These are phyloP conservation scores for Plasmodium blacklocki DNA, from an alignment of 169 alveolate species.

Conservation along the genomic window DNA sequence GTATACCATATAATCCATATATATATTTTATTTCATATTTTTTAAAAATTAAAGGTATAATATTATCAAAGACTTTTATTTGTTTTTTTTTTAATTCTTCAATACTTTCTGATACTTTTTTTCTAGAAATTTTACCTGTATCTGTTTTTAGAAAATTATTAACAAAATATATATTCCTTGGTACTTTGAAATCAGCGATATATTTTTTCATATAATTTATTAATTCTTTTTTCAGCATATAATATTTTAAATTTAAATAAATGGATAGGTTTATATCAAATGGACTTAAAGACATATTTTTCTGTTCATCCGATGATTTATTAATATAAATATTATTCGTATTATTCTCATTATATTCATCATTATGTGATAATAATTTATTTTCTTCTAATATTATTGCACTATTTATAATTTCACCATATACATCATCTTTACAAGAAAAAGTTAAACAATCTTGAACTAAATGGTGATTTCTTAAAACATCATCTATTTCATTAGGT, in stretches of 20 bases:
- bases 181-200: conserved; percentile 65
- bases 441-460: conserved; percentile 54
- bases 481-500: conserved; percentile 69
- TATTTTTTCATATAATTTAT: conserved; percentile 15
- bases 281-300: not conserved
- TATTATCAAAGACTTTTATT: conserved; percentile 25
- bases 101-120: conserved; percentile 46
- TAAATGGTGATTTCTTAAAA: conserved; percentile 11
- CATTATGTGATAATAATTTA: not conserved
- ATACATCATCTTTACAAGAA: conserved; percentile 30
- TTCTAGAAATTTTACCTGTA: conserved; percentile 70
- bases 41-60: conserved; percentile 48
- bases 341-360: not conserved
- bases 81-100: conserved; percentile 15
- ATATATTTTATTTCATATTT: conserved; percentile 40
- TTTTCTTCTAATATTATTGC: conserved; percentile 47
- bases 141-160: conserved; percentile 65
- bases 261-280: conserved; percentile 16
- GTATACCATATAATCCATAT: conserved; percentile 72
- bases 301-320: not conserved
- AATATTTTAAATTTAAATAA: conserved; percentile 24
- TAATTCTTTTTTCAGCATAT: conserved; percentile 1
- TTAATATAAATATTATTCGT: not conserved
- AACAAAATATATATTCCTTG: conserved; percentile 60
- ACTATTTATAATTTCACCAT: conserved; percentile 56